Evolutionary conservation across 192 early-diverging fungal genomes (phyloP), one percentile per base, ranked within the genome.

Genomic region (Gaertneriomyces sp.): DNA sequence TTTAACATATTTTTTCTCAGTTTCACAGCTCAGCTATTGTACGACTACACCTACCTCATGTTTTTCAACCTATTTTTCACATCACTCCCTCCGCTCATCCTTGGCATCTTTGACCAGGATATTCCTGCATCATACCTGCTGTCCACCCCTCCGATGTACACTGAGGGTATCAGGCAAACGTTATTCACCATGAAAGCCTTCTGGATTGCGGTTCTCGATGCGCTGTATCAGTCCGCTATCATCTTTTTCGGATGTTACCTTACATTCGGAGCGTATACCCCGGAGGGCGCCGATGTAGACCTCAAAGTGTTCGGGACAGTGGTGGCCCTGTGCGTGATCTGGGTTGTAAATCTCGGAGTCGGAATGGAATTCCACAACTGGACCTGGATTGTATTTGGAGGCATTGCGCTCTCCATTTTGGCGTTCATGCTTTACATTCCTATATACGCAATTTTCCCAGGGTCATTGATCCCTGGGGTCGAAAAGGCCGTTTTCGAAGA

Each of bases 11-110:
- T 43, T 58, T 57, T 45, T n/a, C 44, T 46, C 40, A 85, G 83
- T 11, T 86, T 86, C 64, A 80, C 74, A n/a, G 83, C 79, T 12
- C 64, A 64, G 17, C 61, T 83, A 20, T 64, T 81, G 5, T 75
- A 67, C 33, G 85, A 87, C 55, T 93, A 90, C 66, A 93, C 89
- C 8, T 96, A 91, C 53, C 87, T 89, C 60, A 82, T 97, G 72
- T 93, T 97, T 66, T 98, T 94, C 72, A 90, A 94, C 47, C 90
- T 93, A 53, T 81, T 91, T 17, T 94, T 93, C 73, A 86, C 94
- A 33, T 86, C 90, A 53, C 77, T 94, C 5, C 92, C 91, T 64
- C 90, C 93, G 3, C 38, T 72, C 19, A 39, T 72, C 5, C 60
- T 70, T 6, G 69, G 69, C 4, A 74, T 80, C 25, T 80, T 79